Evolutionary conservation across 257 asterid genomes (phyloP), one percentile per base, ranked within the genome.

Genomic region (Linaria vulgaris): DNA sequence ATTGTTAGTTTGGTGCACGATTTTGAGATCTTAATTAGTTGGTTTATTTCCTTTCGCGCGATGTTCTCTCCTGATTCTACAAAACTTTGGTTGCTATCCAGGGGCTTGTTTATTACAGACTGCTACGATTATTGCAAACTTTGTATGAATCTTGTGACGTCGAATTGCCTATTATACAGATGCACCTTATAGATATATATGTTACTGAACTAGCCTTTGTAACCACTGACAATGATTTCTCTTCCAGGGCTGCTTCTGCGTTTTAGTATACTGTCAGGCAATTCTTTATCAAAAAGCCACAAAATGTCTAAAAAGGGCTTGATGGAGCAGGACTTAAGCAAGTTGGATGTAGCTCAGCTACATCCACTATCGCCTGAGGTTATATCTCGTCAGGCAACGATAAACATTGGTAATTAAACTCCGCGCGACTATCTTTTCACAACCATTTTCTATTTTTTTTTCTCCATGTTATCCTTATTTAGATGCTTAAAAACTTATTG

Each of bases 291-390:
- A 19, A 52, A 54, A 65, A 61, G 66, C 60, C 69, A 68, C 65
- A 88, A 78, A 56, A 92, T 92, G 97, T 79, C 97, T 71, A 80
- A 78, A 66, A 92, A 87, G 72, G 98, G 98, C 5, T 79, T 92
- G 76, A 92, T 92, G 97, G 96, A 91, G 84, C 97, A 92, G 84
- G 97, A 92, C 60, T 64, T 92, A 38, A 88, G 91, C 70, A 88
- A 88, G 88, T 76, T 92, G 82, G 98, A 92, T 88, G 94, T 87
- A 53, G 61, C 88, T 1, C 70, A 66, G 27, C 70, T 92, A 61
- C 79, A 88, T 86, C 98, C 98, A 52, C 95, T 91, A 17, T 86
- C 98, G n/a, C 98, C 96, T 43, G 98, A 91, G 77, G 98, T 91
- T 56, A 91, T 91, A 67, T 86, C 97, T 74, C 96, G 98, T 63